These are phyloP conservation scores for Apiotrichum gracile DNA, from an alignment of 1,284 basidiomycete species.

Conservation along the genomic window DNA sequence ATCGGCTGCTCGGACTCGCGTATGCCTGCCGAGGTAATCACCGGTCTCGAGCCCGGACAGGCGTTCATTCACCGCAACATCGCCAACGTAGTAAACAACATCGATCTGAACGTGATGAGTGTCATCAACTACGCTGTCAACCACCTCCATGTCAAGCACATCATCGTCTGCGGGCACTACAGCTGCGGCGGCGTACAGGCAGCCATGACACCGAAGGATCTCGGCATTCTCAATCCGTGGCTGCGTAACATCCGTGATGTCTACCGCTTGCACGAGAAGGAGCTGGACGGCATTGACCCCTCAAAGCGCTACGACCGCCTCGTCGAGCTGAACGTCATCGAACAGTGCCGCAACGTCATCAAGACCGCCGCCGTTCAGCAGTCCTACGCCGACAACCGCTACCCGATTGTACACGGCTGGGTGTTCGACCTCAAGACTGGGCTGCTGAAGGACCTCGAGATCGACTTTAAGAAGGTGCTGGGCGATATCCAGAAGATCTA, in stretches of 20 bases:
- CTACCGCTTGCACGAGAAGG: slow-evolving; percentile 16
- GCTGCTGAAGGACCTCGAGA: slow-evolving; percentile 18
- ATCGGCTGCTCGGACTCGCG: slow-evolving; percentile 17
- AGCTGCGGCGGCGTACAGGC: slow-evolving; percentile 18
- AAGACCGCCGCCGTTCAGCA: slow-evolving; percentile 18
- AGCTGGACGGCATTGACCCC: slow-evolving; percentile 11
- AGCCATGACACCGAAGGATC: slow-evolving; percentile 18
- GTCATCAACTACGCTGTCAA: slow-evolving; percentile 20
- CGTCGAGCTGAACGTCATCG: slow-evolving; percentile 18
- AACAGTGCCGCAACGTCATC: slow-evolving; percentile 20
- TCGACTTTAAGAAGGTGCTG: slow-evolving; percentile 9
- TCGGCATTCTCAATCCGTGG: slow-evolving; percentile 20
- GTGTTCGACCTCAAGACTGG: slow-evolving; percentile 17
- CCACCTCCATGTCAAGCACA: slow-evolving; percentile 21
- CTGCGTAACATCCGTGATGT: slow-evolving; percentile 20
- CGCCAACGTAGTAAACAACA: slow-evolving; percentile 17
- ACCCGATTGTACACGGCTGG: slow-evolving; percentile 18
- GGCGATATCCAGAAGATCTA: slow-evolving; percentile 19
- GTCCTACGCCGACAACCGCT: slow-evolving; percentile 10
- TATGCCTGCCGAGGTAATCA: slow-evolving; percentile 19
- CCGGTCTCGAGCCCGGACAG: slow-evolving; percentile 17
- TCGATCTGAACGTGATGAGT: slow-evolving; percentile 15
- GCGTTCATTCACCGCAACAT: slow-evolving; percentile 23
- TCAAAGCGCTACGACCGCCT: slow-evolving; percentile 15
- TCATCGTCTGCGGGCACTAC: slow-evolving; percentile 19